These are phyloP conservation scores for Fusarium caatingaense DNA, from an alignment of 2,329 filamentous ascomycete genomes.

Conservation along the genomic window DNA sequence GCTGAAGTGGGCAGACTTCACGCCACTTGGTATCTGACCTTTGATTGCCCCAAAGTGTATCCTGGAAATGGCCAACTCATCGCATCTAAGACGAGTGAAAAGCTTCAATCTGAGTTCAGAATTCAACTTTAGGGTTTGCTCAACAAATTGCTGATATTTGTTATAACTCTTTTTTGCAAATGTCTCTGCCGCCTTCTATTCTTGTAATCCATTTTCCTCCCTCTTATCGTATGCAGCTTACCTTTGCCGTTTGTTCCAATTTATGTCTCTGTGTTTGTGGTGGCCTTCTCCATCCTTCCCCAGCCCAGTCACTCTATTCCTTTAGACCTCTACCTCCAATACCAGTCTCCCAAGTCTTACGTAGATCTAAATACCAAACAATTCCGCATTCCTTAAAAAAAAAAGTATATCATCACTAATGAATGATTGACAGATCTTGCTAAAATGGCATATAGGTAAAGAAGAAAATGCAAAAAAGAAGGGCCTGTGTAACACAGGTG, in stretches of 20 bases:
- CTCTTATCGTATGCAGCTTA: background rate
- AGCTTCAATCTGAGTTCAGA: background rate
- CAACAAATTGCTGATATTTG: background rate
- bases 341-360: background rate
- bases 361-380: no score
- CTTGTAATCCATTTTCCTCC: background rate
- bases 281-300: background rate
- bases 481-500: conserved; percentile 1
- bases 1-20: no score
- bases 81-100: background rate
- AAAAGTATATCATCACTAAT: no score
- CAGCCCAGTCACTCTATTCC: background rate
- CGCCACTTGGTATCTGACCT: no score
- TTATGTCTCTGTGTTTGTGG: background rate
- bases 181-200: background rate
- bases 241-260: background rate
- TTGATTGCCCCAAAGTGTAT: no score
- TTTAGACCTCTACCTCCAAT: background rate
- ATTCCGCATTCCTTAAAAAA: no score
- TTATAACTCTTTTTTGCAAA: background rate
- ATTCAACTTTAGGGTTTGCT: background rate
- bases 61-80: no score
- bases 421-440: no score
- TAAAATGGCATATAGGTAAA: no score
- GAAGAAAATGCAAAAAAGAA: background rate